These are phyloP conservation scores for Ophiostoma populinum DNA, from an alignment of 2,329 filamentous ascomycete species.

Conservation along the genomic window DNA sequence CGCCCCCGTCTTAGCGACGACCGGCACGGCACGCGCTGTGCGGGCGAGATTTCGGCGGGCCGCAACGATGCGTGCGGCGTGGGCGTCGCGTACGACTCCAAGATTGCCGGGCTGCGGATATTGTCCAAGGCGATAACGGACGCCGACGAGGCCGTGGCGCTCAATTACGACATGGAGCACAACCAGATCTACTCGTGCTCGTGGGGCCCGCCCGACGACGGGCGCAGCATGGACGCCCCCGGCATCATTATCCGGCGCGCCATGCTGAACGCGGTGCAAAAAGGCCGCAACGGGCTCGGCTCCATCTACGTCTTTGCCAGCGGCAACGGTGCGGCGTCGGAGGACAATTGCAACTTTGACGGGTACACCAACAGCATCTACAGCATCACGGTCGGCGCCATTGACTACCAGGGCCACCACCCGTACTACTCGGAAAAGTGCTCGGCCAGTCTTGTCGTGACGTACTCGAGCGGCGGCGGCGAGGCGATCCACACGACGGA, in stretches of 20 bases:
- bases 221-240: slow-evolving; percentile 82
- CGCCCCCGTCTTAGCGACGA: slow-evolving; percentile 73
- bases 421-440: slow-evolving; percentile 95
- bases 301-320: slow-evolving; percentile 95
- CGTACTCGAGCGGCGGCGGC: slow-evolving; percentile 79
- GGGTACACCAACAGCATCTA: slow-evolving; percentile 99
- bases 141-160: slow-evolving; percentile 75
- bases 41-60: slow-evolving; percentile 84
- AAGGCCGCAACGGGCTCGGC: slow-evolving; percentile 66
- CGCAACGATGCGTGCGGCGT: slow-evolving; percentile 86
- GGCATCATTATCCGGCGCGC: slow-evolving; percentile 75
- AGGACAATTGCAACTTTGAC: slow-evolving; percentile 98
- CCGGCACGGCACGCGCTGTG: slow-evolving; percentile 81
- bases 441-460: slow-evolving; percentile 87
- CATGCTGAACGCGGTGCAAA: slow-evolving; percentile 82
- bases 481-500: slow-evolving; percentile 89
- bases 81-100: slow-evolving; percentile 87
- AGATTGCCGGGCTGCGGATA: slow-evolving; percentile 81
- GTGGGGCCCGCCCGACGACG: slow-evolving; percentile 93
- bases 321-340: slow-evolving; percentile 72
- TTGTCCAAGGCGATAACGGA: slow-evolving; percentile 81
- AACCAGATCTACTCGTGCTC: slow-evolving; percentile 98
- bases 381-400: slow-evolving; percentile 88
- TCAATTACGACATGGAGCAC: slow-evolving; percentile 81
- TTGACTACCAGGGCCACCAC: slow-evolving; percentile 74